Conservation (phyloP, 192 early-diverging fungal genomes). For the Pecoramyces ruminantium region DNA sequence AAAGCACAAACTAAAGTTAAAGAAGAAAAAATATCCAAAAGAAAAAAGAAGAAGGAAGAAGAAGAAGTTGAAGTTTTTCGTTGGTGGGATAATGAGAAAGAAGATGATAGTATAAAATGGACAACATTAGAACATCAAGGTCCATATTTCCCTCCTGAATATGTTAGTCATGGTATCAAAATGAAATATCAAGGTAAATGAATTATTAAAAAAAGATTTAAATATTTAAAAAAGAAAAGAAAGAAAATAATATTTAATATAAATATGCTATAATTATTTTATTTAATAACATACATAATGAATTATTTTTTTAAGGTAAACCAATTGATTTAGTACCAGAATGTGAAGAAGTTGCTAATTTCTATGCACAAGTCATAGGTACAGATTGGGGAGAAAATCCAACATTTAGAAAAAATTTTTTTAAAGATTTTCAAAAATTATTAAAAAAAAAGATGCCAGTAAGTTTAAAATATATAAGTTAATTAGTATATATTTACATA, state of each 20-base stretch:
- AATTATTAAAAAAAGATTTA: too few species aligned
- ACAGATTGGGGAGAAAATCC: constrained; percentile 72
- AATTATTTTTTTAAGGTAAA: constrained; percentile 14
- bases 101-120: constrained; percentile 63
- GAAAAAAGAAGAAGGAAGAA: constrained; percentile 8
- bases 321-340: constrained; percentile 38
- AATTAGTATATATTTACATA: too few species aligned
- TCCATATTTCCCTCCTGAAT: constrained; percentile 76
- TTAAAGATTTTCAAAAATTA: constrained; percentile 63
- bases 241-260: neutral
- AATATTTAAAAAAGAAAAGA: too few species aligned
- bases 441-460: constrained; percentile 41
- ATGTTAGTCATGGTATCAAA: constrained; percentile 74
- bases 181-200: constrained; percentile 62
- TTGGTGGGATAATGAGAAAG: constrained; percentile 6
- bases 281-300: too few species aligned
- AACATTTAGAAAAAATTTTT: constrained; percentile 82
- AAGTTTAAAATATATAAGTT: neutral
- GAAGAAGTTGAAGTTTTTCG: constrained; percentile 22
- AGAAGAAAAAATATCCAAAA: constrained; percentile 1
- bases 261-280: too few species aligned
- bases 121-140: constrained; percentile 71
- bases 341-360: constrained; percentile 87
- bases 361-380: constrained; percentile 76
- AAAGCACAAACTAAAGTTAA: neutral